phyloP scores from a whole-genome alignment of 176 grass and related monocot genomes.

The Stipa capillata region DNA sequence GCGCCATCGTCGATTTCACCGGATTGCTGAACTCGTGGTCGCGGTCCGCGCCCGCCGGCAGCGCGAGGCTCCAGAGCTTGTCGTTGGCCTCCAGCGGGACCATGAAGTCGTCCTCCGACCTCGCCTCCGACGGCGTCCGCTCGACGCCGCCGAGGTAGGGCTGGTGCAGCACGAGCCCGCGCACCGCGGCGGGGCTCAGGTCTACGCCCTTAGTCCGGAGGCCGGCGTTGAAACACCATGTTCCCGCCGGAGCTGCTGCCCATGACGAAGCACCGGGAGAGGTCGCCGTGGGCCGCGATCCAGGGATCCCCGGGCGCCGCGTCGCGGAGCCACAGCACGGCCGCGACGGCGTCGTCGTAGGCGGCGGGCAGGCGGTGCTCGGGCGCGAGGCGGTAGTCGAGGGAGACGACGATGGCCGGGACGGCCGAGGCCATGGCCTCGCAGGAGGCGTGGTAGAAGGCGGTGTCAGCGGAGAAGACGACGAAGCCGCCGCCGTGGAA shows the following conservation, averaged over 20 bases:
- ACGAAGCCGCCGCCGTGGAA: slow-evolving; percentile 93
- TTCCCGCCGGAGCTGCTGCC: slow-evolving; percentile 93
- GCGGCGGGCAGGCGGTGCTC: slow-evolving; percentile 69
- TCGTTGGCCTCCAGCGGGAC: slow-evolving; percentile 65
- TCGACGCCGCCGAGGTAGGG: slow-evolving; percentile 71
- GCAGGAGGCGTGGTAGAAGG: slow-evolving; percentile 57
- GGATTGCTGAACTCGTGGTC: slow-evolving; percentile 86
- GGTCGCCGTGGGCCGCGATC: slow-evolving; percentile 42
- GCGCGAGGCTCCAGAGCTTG: slow-evolving; percentile 61
- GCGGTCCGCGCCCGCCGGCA: slow-evolving; percentile 38
- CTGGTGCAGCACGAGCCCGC: slow-evolving; percentile 63
- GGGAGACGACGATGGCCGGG: slow-evolving; percentile 45
- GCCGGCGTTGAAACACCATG: slow-evolving; percentile 51
- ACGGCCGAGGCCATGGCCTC: slow-evolving; percentile 48
- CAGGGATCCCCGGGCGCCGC: slow-evolving; percentile 22
- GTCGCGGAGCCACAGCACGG: slow-evolving; percentile 54
- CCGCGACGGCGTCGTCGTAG: slow-evolving; percentile 62
- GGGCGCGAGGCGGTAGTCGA: slow-evolving; percentile 75
- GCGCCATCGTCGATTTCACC: neutral
- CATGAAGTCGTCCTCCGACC: slow-evolving; percentile 49
- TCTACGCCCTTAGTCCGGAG: slow-evolving; percentile 21
- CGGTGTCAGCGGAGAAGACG: slow-evolving; percentile 27
- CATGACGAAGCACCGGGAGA: slow-evolving; percentile 61
- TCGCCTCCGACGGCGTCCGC: slow-evolving; percentile 51
- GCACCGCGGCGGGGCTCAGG: slow-evolving; percentile 8